Evolutionary conservation across 78 protist species (phyloP).

Genomic region (Dictyostelium firmibasis): DNA sequence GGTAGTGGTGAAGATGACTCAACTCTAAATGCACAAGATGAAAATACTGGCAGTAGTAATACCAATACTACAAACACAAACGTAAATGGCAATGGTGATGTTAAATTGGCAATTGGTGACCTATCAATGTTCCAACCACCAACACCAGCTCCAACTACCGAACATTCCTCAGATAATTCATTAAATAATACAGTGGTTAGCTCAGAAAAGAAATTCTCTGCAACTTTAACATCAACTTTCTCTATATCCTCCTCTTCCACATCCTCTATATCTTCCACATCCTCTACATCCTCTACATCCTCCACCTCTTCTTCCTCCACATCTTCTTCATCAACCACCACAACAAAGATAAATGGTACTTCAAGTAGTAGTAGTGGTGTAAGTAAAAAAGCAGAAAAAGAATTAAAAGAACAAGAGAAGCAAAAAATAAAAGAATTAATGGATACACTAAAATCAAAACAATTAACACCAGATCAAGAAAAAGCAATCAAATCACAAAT

Average conservation of each 20-base stretch:
- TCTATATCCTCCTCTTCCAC: not conserved
- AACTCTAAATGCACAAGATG: not conserved
- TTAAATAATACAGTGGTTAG: not conserved
- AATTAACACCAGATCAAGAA: constrained; percentile 44
- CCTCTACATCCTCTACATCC: not conserved
- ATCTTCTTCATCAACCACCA: not conserved
- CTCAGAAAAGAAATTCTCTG: constrained; percentile 1
- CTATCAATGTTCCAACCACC: constrained; percentile 15
- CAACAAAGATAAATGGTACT: not conserved
- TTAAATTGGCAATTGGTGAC: not conserved
- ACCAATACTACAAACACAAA: too few species aligned
- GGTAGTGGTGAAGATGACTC: not conserved
- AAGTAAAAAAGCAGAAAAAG: constrained; percentile 10
- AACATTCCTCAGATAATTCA: not conserved
- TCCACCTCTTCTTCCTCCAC: not conserved
- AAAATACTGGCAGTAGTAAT: not conserved
- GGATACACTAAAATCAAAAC: not conserved
- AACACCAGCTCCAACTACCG: not conserved
- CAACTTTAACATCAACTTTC: not conserved
- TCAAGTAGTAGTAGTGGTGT: not conserved
- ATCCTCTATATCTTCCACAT: not conserved
- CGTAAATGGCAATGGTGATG: not conserved
- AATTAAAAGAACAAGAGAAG: constrained; percentile 40
- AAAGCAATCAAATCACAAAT: constrained; percentile 33
- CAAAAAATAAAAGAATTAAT: constrained; percentile 4